A percentile compares a stretch with the other conserved stretches of the same genome.
These are phyloP conservation scores for Neonectria coccinea DNA, from an alignment of 2,329 filamentous ascomycete genomes.

Conservation along the genomic window DNA sequence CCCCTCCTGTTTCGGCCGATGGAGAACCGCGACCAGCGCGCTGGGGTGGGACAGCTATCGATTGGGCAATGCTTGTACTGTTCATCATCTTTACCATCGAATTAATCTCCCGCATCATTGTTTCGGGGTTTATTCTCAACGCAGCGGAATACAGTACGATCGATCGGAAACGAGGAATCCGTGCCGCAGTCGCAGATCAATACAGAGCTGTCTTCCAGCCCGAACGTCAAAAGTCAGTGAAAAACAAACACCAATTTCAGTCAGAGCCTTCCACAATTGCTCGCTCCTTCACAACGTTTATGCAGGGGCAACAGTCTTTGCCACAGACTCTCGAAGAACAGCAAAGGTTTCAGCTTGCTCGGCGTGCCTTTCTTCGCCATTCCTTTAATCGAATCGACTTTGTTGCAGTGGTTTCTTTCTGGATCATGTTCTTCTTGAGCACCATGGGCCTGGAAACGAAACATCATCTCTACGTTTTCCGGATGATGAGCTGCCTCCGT, in stretches of 20 bases:
- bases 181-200: conserved; percentile 79
- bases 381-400: conserved; percentile 97
- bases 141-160: conserved; percentile 92
- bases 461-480: conserved; percentile 87
- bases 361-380: conserved; percentile 91
- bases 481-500: conserved; percentile 95
- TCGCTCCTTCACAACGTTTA: conserved; percentile 83
- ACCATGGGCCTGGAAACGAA: conserved; percentile 75
- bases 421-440: conserved; percentile 85
- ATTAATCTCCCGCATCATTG: conserved; percentile 83
- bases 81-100: conserved; percentile 94
- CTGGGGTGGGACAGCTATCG: conserved; percentile 78
- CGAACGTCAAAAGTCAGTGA: conserved; percentile 77
- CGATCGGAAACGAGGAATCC: conserved; percentile 80
- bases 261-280: conserved; percentile 74
- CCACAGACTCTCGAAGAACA: conserved; percentile 78
- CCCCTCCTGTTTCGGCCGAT: conserved; percentile 74
- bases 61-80: conserved; percentile 83
- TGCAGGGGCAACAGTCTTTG: conserved; percentile 68
- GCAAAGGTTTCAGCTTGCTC: conserved; percentile 85
- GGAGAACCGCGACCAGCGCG: conserved; percentile 68
- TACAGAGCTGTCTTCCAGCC: conserved; percentile 85
- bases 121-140: conserved; percentile 93
- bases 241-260: conserved; percentile 59
- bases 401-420: conserved; percentile 92